Base-by-base conservation (phyloP, 129 eudicot genomes). In the Kitagawia praeruptora region DNA sequence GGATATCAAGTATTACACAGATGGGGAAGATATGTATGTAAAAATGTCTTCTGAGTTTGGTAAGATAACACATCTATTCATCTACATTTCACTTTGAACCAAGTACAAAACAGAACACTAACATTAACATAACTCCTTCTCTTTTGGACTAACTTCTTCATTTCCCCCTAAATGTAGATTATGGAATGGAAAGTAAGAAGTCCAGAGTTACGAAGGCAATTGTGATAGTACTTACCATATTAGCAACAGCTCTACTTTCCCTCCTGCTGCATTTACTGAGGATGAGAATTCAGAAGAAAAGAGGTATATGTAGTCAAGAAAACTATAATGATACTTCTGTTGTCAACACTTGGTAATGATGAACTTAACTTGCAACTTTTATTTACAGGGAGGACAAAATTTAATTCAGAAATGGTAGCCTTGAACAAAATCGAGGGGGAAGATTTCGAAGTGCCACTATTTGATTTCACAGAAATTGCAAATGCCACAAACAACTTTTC, bases 341-440 rank as follows among this genome's bases (percentile, higher is more conserved):
- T 31, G 41, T 67, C 73, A 28, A 21, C 5, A 31, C 41, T 28
- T 67, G 42, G 9, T 67, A 28, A 31, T 7, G 2, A 67, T 13
- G 42, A 31, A 10, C 73, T 31, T 67, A 67, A 27, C 15, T 9
- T 67, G 21, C 40, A 15, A 12, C 34, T 12, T 34, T 34, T 66
- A 15, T 67, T 67, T 7, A 27, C 73, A 67, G 73, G 73, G 3
- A 67, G 73, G 18, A 27, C 34, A 19, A 67, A 15, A 13, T 67
- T 67, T 14, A 67, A 13, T 67, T 67, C 73, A 67, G 73, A 67
- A 67, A 31, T 67, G 73, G 73, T 67, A 27, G 73, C 73, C 41
- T 67, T 67, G 73, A 67, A 67, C 73, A 67, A 67, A 31, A 67
- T 67, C 34, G 73, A 67, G 41, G 73, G 73, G 73, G 73, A 67